phyloP scores from a whole-genome alignment of 805 yeast species.

The Yarrowia sp. region DNA sequence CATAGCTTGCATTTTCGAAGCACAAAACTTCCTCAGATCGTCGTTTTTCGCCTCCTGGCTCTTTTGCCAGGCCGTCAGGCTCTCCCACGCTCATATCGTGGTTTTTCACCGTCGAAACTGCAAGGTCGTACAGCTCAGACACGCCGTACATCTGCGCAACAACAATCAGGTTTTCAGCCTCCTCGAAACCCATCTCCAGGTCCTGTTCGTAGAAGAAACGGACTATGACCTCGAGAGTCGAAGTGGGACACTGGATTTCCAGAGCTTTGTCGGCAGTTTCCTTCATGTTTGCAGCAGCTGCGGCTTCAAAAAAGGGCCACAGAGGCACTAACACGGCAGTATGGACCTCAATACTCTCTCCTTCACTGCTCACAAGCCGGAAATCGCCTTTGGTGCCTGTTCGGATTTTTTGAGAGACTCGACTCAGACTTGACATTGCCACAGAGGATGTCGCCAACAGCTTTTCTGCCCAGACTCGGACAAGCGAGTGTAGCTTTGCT shows the following conservation, averaged over 20 bases:
- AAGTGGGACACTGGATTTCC: background rate
- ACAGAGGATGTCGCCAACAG: background rate
- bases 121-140: background rate
- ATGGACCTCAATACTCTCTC: background rate
- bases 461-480: background rate
- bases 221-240: background rate
- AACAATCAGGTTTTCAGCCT: background rate
- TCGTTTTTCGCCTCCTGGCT: background rate
- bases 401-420: background rate
- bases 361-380: background rate
- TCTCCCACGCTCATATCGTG: background rate
- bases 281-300: background rate
- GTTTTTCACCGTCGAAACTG: background rate
- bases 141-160: background rate
- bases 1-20: background rate
- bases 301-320: background rate
- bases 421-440: background rate
- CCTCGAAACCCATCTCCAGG: background rate
- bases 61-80: background rate
- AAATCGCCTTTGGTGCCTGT: background rate
- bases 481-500: background rate
- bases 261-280: background rate
- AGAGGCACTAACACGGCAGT: background rate
- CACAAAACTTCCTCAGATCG: background rate
- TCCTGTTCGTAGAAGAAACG: background rate